A percentile compares a stretch with the other conserved stretches of the same genome.
phyloP scores from a whole-genome alignment of 164 flowering plant genomes.

The Warburgia ugandensis region DNA sequence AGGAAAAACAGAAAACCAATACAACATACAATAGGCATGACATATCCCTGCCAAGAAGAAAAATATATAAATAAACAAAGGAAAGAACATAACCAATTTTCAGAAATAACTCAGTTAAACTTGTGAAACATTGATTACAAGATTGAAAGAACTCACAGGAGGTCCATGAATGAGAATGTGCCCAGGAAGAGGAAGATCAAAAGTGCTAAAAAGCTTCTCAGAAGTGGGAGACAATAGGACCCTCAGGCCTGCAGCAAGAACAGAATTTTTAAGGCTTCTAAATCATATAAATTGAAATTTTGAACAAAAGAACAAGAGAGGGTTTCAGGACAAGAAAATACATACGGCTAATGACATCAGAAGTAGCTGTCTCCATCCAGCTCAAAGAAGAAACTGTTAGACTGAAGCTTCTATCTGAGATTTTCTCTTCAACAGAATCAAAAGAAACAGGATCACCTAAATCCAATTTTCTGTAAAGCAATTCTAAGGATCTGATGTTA shows the following conservation, averaged over 20 bases:
- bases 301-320: neutral
- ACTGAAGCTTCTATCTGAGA: slow-evolving; percentile 15
- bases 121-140: no score
- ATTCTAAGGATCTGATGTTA: slow-evolving; percentile 23
- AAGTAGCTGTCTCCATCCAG: slow-evolving; percentile 65
- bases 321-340: slow-evolving; percentile 20
- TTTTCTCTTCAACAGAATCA: slow-evolving; percentile 29
- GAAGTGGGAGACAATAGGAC: slow-evolving; percentile 56
- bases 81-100: no score
- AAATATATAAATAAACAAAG: no score
- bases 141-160: slow-evolving; percentile 51
- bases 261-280: neutral
- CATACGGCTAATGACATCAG: slow-evolving; percentile 74
- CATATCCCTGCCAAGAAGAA: no score
- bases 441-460: slow-evolving; percentile 49
- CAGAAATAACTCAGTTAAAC: no score
- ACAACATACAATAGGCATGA: no score
- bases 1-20: no score
- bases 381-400: slow-evolving; percentile 53
- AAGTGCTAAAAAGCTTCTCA: slow-evolving; percentile 37
- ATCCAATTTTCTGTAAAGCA: slow-evolving; percentile 34
- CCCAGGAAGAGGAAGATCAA: slow-evolving; percentile 79
- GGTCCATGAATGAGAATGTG: slow-evolving; percentile 89
- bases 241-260: slow-evolving; percentile 45
- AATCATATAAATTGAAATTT: no score